phyloP scores from a whole-genome alignment of 148 eudicot genomes.

The Rhododendron mucronatum region DNA sequence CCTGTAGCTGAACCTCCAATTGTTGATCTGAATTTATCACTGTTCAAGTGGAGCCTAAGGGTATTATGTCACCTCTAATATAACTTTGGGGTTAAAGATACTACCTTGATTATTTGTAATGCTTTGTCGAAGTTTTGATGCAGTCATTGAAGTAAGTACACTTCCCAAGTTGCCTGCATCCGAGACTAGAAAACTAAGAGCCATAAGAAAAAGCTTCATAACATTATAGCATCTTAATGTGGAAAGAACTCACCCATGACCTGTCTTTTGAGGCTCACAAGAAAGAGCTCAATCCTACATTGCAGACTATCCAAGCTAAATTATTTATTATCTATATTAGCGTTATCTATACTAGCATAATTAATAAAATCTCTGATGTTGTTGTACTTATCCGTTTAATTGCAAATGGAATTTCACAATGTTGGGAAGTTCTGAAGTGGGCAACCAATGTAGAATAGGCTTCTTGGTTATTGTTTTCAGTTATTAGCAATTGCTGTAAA shows the following conservation, averaged over 20 bases:
- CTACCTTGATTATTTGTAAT: not conserved
- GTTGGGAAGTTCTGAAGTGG: not conserved
- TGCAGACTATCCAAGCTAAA: not conserved
- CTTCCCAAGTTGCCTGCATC: not conserved
- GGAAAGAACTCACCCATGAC: not conserved
- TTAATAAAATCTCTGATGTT: not conserved
- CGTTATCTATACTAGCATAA: not conserved
- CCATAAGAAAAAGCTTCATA: not conserved
- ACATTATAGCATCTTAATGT: not conserved
- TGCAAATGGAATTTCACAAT: not conserved
- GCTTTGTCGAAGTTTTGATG: not conserved
- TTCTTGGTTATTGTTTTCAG: not conserved
- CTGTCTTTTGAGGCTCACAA: not conserved
- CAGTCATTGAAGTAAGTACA: not conserved
- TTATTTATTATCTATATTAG: too few species aligned
- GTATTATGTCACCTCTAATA: not conserved
- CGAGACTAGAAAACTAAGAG: not conserved
- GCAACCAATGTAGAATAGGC: not conserved
- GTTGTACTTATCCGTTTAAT: not conserved
- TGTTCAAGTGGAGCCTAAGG: not conserved
- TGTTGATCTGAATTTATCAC: not conserved
- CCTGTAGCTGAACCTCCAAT: not conserved
- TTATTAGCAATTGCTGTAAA: not conserved
- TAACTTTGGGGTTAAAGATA: not conserved
- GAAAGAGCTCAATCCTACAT: not conserved